Conservation (phyloP, 441 rosid species). For the Capsella rubella region DNA sequence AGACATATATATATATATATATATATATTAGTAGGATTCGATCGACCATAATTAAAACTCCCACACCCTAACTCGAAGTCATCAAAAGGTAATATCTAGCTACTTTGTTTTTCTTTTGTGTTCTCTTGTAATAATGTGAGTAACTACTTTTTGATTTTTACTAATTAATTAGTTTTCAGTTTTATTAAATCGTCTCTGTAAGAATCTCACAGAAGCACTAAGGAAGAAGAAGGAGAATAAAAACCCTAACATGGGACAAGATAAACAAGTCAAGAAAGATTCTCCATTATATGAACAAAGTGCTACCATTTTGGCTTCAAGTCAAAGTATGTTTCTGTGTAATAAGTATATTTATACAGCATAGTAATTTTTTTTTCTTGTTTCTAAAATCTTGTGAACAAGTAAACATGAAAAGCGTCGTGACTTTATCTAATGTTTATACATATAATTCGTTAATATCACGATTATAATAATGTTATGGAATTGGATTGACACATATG, state of each 20-base stretch:
- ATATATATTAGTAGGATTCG: too few species aligned
- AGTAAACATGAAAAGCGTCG: neutral
- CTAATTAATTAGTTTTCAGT: neutral
- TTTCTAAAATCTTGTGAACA: neutral
- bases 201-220: slow-evolving; percentile 21
- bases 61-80: too few species aligned
- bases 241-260: slow-evolving; percentile 33
- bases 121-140: neutral
- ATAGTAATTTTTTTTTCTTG: neutral
- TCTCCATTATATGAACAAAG: slow-evolving; percentile 18
- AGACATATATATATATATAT: too few species aligned
- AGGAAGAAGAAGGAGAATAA: slow-evolving; percentile 14
- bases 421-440: neutral
- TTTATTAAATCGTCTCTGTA: slow-evolving; percentile 11
- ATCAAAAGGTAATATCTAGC: neutral
- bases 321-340: slow-evolving; percentile 13
- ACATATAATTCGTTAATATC: neutral
- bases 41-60: too few species aligned
- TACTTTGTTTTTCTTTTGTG: neutral
- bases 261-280: slow-evolving; percentile 17
- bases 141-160: neutral
- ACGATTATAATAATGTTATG: neutral
- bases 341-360: too few species aligned
- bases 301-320: slow-evolving; percentile 18
- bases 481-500: neutral